Conservation (phyloP, 495 filamentous ascomycete genomes). For the Xylaria venustula region DNA sequence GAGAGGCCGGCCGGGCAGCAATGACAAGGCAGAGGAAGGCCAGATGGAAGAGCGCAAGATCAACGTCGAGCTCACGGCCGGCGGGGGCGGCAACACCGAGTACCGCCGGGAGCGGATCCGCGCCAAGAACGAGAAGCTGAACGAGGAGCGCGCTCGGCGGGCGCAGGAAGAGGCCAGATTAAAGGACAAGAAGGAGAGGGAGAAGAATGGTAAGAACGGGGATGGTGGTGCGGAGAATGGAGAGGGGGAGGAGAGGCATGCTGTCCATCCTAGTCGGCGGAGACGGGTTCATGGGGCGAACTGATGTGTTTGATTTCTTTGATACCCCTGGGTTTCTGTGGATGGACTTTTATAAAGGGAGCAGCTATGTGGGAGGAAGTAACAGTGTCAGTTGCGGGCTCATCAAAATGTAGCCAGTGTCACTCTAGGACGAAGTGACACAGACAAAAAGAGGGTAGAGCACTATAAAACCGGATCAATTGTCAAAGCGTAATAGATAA, state of each 20-base stretch:
- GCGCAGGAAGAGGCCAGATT: conserved; percentile 50
- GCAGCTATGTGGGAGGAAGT: too few species aligned
- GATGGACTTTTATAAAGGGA: too few species aligned
- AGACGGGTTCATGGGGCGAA: conserved; percentile 36
- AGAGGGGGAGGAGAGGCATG: conserved; percentile 32
- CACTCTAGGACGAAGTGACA: too few species aligned
- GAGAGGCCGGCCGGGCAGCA: too few species aligned
- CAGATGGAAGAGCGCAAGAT: conserved; percentile 60
- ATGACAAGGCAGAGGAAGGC: too few species aligned
- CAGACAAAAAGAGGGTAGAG: too few species aligned
- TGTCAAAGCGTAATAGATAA: too few species aligned
- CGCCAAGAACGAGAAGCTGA: conserved; percentile 82
- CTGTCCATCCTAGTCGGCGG: conserved; percentile 61
- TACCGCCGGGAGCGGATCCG: conserved; percentile 71
- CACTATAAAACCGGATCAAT: too few species aligned
- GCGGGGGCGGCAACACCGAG: conserved; percentile 79
- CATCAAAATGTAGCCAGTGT: too few species aligned
- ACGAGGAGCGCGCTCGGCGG: conserved; percentile 68
- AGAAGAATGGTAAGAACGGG: conserved; percentile 32
- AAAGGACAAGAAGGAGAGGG: conserved; percentile 51
- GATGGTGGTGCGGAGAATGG: not conserved
- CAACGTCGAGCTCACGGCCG: conserved; percentile 90
- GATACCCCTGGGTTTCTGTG: conserved; percentile 12
- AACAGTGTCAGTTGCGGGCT: too few species aligned
- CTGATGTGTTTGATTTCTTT: conserved; percentile 1